A percentile compares a stretch with the other conserved stretches of the same genome.
These are phyloP conservation scores for Caryopteris hybrid DNA, from an alignment of 305 asterid species.

Conservation along the genomic window DNA sequence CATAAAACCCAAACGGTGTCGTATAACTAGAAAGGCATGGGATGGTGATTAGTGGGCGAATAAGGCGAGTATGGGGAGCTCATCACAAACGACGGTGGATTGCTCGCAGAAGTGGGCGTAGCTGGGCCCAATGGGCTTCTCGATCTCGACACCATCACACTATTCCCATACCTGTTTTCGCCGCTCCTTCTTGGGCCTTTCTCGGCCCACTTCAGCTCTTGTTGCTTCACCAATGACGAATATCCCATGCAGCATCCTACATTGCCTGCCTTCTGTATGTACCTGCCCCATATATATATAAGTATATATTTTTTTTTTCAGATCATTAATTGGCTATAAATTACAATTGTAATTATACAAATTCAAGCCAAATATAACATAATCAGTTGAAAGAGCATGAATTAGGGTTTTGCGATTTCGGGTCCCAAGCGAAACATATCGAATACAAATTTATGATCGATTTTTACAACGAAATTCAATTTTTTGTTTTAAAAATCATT, in stretches of 20 bases:
- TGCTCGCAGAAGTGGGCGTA: constrained; percentile 24
- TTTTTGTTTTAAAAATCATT: too few relatives aligned
- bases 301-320: too few relatives aligned
- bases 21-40: constrained; percentile 53
- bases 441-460: too few relatives aligned
- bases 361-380: too few relatives aligned
- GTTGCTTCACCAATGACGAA: constrained; percentile 51
- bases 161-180: constrained; percentile 31
- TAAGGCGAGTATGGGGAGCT: constrained; percentile 50
- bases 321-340: too few relatives aligned
- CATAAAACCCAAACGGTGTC: too few relatives aligned
- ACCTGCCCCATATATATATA: constrained; percentile 51
- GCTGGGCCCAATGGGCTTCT: constrained; percentile 29
- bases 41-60: constrained; percentile 38
- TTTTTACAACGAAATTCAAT: too few relatives aligned
- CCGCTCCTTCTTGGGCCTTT: constrained; percentile 62
- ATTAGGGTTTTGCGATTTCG: too few relatives aligned
- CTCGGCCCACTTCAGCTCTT: constrained; percentile 84
- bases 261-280: constrained; percentile 57
- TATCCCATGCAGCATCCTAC: constrained; percentile 71
- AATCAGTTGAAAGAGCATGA: too few relatives aligned
- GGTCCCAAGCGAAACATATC: too few relatives aligned
- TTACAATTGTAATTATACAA: too few relatives aligned
- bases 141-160: constrained; percentile 34
- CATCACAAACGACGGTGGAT: constrained; percentile 46